Conservation (phyloP, 371 early-diverging fungal genomes). For the Mortierella sp. region DNA sequence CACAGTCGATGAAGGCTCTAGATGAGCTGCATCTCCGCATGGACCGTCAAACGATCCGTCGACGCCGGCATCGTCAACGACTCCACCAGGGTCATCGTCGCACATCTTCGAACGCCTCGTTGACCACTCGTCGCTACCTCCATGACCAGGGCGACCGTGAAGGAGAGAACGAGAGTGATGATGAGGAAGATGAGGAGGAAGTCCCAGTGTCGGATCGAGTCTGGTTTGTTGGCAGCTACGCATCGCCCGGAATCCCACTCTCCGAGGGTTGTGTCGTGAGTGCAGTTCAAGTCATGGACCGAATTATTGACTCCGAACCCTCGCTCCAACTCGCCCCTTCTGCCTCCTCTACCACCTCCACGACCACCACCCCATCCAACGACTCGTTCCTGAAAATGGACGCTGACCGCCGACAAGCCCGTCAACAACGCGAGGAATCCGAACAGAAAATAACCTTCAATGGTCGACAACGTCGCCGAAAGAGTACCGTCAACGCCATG, state of each 20-base stretch:
- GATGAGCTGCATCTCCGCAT: conserved; percentile 62
- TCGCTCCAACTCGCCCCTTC: conserved; percentile 21
- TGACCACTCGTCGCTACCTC: neutral
- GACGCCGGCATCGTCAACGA: neutral
- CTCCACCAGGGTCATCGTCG: neutral
- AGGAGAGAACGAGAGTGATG: conserved; percentile 32
- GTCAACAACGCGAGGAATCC: conserved; percentile 21
- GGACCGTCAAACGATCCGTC: conserved; percentile 20
- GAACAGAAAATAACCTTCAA: neutral
- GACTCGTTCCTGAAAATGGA: conserved; percentile 49
- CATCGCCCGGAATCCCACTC: conserved; percentile 90
- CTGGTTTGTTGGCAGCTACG: conserved; percentile 89
- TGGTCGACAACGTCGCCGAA: neutral
- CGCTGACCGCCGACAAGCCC: conserved; percentile 39
- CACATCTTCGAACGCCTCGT: neutral
- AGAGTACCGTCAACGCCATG: neutral
- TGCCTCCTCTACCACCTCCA: conserved; percentile 14
- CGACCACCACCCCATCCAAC: conserved; percentile 11
- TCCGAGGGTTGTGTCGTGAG: conserved; percentile 92
- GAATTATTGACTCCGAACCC: conserved; percentile 52
- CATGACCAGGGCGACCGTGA: conserved; percentile 1
- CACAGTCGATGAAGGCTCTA: conserved; percentile 75
- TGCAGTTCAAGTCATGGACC: conserved; percentile 75
- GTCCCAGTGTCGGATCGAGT: conserved; percentile 60
- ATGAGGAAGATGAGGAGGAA: neutral